Evolutionary conservation across 768 basidiomycete species (phyloP), one percentile per base, ranked within the genome.

Genomic region (Termitomyces sp.): DNA sequence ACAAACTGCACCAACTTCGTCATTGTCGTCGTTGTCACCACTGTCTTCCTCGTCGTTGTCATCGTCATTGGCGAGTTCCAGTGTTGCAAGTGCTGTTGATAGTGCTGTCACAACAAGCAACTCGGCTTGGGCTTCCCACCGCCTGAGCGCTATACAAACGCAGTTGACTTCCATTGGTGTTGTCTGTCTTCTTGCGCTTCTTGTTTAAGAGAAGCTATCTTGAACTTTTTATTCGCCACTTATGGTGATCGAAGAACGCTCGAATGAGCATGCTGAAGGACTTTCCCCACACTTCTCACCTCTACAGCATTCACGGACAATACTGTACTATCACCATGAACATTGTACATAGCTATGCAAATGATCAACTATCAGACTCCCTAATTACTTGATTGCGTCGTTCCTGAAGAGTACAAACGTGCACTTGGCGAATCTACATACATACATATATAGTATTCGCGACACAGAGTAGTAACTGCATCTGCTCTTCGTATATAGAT

Each of bases 101-200:
- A 51, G 65, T 5, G 60, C 69, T 51, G 50, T 70, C 3, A 62
- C 70, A 2, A 63, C 67, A n/a, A 72, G 61, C 17, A 73, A 70
- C 56, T 69, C 69, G 29, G 75, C 71, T 40, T 71, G 68, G 68
- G 64, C 70, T 32, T 48, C 65, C 11, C 65, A 59, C 55, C 66
- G 57, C 42, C 32, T 67, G 11, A 55, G 54, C 56, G 62, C 62
- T 56, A 49, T 25, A 17, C 54, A 43, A 29, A 37, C 40, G 34
- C 66, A 59, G 17, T 45, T 65, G 56, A 20, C 66, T 47, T 55
- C 54, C 37, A 32, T 66, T 42, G 65, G 73, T 55, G 63, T 69
- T 46, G 61, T 64, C 17, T 65, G 63, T 5, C 45, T 70, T 47
- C 51, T 72, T 14, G 56, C 62, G 40, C 55, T 65, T 34, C 45